A percentile compares a stretch with the other conserved stretches of the same genome.
phyloP scores from a whole-genome alignment of 2,329 filamentous ascomycete species.

The Teratosphaeria pseudoeucalypti region DNA sequence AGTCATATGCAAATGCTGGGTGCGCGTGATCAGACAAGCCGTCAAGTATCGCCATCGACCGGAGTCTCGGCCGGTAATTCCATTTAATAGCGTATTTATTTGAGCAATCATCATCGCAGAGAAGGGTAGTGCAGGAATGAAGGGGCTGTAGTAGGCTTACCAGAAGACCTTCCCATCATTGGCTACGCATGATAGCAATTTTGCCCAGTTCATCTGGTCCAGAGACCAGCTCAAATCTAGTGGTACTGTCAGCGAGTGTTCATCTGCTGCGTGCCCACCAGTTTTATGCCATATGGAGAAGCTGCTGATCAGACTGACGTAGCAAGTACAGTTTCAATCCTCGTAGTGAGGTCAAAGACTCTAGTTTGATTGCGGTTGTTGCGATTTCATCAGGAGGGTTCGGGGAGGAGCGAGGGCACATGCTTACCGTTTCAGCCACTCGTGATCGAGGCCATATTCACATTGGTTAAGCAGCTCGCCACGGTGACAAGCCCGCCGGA shows the following conservation, averaged over 20 bases:
- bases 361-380: slow-evolving; percentile 6
- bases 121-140: not conserved
- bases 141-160: not conserved
- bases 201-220: not conserved
- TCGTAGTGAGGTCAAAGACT: slow-evolving; percentile 6
- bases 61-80: slow-evolving; percentile 7
- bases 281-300: not conserved
- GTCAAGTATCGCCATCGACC: slow-evolving; percentile 3
- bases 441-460: not conserved
- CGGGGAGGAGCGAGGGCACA: not conserved
- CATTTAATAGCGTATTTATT: slow-evolving; percentile 7
- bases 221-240: not conserved
- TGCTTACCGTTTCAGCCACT: not conserved
- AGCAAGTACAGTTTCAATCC: slow-evolving; percentile 7
- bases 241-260: not conserved
- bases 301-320: slow-evolving; percentile 6
- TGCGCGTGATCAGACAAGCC: slow-evolving; percentile 3
- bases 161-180: not conserved
- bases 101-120: slow-evolving; percentile 2
- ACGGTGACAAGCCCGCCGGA: not conserved
- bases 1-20: not conserved
- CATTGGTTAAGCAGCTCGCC: no score
- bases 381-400: slow-evolving; percentile 4
- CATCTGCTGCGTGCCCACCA: not conserved
- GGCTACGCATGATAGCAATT: not conserved